Conservation (phyloP, 2,329 filamentous ascomycete genomes). For the Fusarium odoratissimum region DNA sequence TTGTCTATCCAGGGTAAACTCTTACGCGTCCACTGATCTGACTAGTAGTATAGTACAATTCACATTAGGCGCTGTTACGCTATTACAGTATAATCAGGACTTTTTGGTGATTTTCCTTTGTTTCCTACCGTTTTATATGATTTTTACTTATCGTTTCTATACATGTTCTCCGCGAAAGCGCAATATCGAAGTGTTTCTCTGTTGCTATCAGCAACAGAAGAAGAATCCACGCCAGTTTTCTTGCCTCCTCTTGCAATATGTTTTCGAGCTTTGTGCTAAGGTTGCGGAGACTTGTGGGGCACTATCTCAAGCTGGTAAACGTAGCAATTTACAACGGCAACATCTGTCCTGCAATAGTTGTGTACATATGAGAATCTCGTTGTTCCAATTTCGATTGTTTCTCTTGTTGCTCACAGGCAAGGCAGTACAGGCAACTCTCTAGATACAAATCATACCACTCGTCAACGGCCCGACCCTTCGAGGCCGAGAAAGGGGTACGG, state of each 20-base stretch:
- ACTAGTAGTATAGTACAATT: neutral
- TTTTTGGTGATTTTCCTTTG: neutral
- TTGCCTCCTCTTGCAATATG: slow-evolving; percentile 1
- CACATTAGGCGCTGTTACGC: neutral
- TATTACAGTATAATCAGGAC: neutral
- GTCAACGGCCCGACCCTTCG: slow-evolving; percentile 36
- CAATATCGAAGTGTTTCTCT: neutral
- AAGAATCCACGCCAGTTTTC: slow-evolving; percentile 4
- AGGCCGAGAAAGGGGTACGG: slow-evolving; percentile 20
- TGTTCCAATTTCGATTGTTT: neutral
- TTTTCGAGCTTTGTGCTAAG: slow-evolving; percentile 2
- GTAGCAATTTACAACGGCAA: neutral
- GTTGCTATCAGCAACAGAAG: slow-evolving; percentile 1
- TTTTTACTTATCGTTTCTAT: neutral
- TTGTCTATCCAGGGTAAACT: neutral
- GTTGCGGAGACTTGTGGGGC: slow-evolving; percentile 17
- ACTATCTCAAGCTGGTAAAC: neutral
- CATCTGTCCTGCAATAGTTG: neutral
- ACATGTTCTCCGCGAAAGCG: neutral
- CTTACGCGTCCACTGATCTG: slow-evolving; percentile 10
- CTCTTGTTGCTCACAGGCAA: neutral
- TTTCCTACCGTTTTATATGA: neutral
- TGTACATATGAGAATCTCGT: slow-evolving; percentile 13
- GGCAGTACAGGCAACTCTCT: neutral
- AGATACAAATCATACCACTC: slow-evolving; percentile 21